Conservation (phyloP, 768 basidiomycete species). For the Rhodotorula paludigena region DNA sequence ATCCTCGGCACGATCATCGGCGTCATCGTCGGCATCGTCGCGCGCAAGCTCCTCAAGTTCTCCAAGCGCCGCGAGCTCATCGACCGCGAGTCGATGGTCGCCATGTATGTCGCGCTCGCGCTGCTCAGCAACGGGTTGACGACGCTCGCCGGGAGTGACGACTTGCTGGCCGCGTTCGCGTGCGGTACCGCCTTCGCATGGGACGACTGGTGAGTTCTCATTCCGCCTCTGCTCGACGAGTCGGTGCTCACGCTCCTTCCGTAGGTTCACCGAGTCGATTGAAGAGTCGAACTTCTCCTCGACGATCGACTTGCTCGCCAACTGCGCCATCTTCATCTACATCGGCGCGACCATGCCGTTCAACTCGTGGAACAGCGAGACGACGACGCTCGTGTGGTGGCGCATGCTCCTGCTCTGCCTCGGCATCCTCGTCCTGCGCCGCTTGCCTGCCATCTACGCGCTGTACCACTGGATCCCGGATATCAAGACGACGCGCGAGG, state of each 20-base stretch:
- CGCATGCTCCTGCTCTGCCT: constrained; percentile 76
- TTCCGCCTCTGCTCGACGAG: not conserved
- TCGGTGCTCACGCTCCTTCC: not conserved
- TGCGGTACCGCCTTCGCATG: constrained; percentile 79
- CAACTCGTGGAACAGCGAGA: constrained; percentile 62
- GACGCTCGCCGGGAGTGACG: constrained; percentile 42
- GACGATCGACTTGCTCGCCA: constrained; percentile 93
- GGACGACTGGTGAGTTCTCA: constrained; percentile 39
- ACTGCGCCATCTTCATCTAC: constrained; percentile 89
- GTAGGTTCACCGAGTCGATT: constrained; percentile 43
- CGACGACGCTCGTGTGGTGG: constrained; percentile 71
- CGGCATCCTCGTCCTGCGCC: constrained; percentile 70
- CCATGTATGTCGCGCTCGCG: constrained; percentile 56
- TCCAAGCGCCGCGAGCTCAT: constrained; percentile 45
- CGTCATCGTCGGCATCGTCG: constrained; percentile 47
- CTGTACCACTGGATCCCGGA: constrained; percentile 93
- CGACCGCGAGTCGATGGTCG: constrained; percentile 51
- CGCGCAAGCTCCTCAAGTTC: constrained; percentile 48
- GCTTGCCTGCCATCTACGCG: constrained; percentile 76
- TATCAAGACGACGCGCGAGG: constrained; percentile 88
- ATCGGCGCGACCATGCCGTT: constrained; percentile 99
- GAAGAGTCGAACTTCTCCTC: constrained; percentile 93
- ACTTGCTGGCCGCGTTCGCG: constrained; percentile 81
- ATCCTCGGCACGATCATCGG: constrained; percentile 48
- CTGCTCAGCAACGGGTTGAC: constrained; percentile 76